These are phyloP conservation scores for barrel medic (Medicago truncatula) DNA, from an alignment of 306 rosid genomes.

Conservation along the genomic window DNA sequence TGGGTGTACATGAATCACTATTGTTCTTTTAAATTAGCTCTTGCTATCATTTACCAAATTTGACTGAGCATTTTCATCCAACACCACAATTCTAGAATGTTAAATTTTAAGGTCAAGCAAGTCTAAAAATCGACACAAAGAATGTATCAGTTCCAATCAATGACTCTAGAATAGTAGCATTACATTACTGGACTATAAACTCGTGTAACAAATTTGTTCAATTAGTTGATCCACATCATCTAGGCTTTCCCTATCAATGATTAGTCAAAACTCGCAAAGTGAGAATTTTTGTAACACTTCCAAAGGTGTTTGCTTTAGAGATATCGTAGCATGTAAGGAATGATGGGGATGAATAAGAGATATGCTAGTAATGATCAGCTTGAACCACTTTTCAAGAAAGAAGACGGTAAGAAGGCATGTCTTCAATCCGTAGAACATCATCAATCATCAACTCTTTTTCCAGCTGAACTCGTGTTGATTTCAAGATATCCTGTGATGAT, in stretches of 20 bases:
- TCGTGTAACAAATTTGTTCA: slow-evolving; percentile 3
- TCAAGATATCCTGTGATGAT: slow-evolving; percentile 68
- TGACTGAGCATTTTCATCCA: too few relatives aligned
- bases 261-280: slow-evolving; percentile 12
- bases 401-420: slow-evolving; percentile 84
- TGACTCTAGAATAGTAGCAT: not conserved
- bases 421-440: slow-evolving; percentile 80
- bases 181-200: not conserved
- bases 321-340: slow-evolving; percentile 20
- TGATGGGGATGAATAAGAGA: slow-evolving; percentile 22
- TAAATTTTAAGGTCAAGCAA: too few relatives aligned
- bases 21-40: too few relatives aligned
- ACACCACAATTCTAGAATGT: too few relatives aligned
- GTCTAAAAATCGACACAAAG: too few relatives aligned
- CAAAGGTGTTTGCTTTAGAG: not conserved
- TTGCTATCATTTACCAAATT: too few relatives aligned
- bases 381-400: slow-evolving; percentile 54
- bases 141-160: not conserved
- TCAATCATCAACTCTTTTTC: slow-evolving; percentile 87
- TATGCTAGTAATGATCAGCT: slow-evolving; percentile 14
- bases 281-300: slow-evolving; percentile 21
- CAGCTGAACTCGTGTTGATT: slow-evolving; percentile 70
- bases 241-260: slow-evolving; percentile 23
- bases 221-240: slow-evolving; percentile 13
- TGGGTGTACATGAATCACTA: too few relatives aligned